Evolutionary conservation across 257 asterid genomes (phyloP).

Genomic region (Cynanchum wilfordii): DNA sequence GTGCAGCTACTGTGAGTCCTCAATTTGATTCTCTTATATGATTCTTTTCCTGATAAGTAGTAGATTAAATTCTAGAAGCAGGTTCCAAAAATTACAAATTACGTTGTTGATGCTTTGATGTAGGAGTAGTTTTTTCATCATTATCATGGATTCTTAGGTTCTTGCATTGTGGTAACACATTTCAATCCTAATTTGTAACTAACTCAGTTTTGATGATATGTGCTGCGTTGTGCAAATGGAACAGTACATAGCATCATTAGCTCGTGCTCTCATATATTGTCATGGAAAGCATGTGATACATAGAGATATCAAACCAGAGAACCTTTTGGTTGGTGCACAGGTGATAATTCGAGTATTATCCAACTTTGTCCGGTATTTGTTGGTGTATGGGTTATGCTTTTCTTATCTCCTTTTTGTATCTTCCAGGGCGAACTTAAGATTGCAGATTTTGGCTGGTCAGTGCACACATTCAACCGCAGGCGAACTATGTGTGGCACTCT

Average conservation of each 20-base stretch:
- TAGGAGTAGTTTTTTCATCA: not conserved
- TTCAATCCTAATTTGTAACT: conserved; percentile 11
- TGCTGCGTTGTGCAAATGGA: conserved; percentile 12
- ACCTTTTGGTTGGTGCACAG: conserved; percentile 92
- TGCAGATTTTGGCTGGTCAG: conserved; percentile 99
- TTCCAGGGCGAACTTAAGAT: conserved; percentile 92
- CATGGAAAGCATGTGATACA: conserved; percentile 98
- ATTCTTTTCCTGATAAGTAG: not conserved
- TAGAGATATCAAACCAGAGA: conserved; percentile 95
- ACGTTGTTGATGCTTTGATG: not conserved
- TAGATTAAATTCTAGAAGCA: not conserved
- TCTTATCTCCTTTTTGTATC: conserved; percentile 3
- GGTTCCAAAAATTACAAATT: not conserved
- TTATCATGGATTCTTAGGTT: not conserved
- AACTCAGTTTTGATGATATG: conserved; percentile 6
- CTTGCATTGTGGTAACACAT: not conserved
- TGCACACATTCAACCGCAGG: conserved; percentile 91
- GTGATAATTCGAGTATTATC: conserved; percentile 25
- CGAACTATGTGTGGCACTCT: conserved; percentile 98
- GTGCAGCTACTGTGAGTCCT: conserved; percentile 84
- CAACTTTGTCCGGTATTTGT: not conserved
- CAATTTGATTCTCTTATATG: not conserved
- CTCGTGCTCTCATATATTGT: conserved; percentile 90
- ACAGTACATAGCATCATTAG: conserved; percentile 92
- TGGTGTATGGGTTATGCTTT: not conserved